phyloP scores from a whole-genome alignment of 305 asterid species.

The Andrographis paniculata region DNA sequence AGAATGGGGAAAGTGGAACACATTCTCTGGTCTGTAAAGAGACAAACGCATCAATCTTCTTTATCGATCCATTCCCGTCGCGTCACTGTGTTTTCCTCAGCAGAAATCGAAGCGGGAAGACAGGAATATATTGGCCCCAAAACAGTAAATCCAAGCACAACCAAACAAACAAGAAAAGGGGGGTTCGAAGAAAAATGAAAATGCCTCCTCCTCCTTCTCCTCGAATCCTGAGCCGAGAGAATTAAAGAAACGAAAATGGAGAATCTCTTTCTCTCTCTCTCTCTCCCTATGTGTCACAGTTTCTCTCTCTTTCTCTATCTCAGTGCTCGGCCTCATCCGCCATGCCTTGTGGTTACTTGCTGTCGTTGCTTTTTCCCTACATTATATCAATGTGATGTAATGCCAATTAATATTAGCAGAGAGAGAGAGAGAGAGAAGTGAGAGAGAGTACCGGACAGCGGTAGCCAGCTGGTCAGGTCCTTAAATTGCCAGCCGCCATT shows the following conservation, averaged over 20 bases:
- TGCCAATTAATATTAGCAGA: slow-evolving; percentile 25
- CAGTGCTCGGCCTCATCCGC: too few relatives aligned
- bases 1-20: slow-evolving; percentile 20
- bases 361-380: neutral
- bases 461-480: slow-evolving; percentile 23
- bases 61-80: slow-evolving; percentile 23
- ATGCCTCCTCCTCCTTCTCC: slow-evolving; percentile 8
- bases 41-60: slow-evolving; percentile 32
- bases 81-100: slow-evolving; percentile 1
- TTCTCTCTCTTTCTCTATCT: neutral
- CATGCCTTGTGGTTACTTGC: too few relatives aligned
- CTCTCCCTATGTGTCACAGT: too few relatives aligned
- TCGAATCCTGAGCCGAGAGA: neutral
- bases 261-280: neutral
- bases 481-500: slow-evolving; percentile 56
- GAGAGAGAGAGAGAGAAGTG: neutral
- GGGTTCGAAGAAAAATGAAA: slow-evolving; percentile 15
- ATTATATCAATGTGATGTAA: slow-evolving; percentile 15
- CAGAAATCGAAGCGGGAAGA: slow-evolving; percentile 1
- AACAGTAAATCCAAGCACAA: slow-evolving; percentile 38
- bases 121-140: slow-evolving; percentile 25
- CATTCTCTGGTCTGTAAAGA: slow-evolving; percentile 24
- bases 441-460: slow-evolving; percentile 20
- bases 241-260: too few relatives aligned
- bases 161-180: slow-evolving; percentile 25